Percentiles rank a stretch among this genome's conserved stretches.
These are phyloP conservation scores for Tubosaeta brunneosetosa DNA, from an alignment of 768 basidiomycete species.

Conservation along the genomic window DNA sequence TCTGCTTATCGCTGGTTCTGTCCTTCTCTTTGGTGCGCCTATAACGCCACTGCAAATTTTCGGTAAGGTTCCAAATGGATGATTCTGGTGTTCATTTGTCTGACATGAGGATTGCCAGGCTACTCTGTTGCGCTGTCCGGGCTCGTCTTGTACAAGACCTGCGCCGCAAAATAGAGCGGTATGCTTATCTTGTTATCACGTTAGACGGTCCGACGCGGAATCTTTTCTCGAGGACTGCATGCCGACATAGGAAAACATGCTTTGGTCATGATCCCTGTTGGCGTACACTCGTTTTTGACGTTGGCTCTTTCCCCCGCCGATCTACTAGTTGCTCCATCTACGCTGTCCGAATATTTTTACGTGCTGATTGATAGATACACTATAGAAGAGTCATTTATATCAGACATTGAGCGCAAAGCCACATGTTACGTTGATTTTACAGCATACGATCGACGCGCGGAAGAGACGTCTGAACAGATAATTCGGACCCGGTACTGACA, in stretches of 20 bases:
- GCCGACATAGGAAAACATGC: background rate
- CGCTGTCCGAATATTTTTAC: background rate
- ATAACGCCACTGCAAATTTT: constrained; percentile 84
- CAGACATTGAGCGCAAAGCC: background rate
- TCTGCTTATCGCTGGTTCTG: constrained; percentile 87
- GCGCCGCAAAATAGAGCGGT: constrained; percentile 48
- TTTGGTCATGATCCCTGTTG: background rate
- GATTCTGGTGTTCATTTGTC: background rate
- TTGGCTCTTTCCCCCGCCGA: no score
- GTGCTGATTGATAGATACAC: constrained; percentile 10
- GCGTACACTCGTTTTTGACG: background rate
- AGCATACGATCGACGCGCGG: background rate
- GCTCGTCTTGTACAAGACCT: constrained; percentile 80
- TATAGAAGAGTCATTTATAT: background rate
- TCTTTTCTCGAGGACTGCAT: background rate
- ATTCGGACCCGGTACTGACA: background rate
- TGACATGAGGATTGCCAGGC: constrained; percentile 39
- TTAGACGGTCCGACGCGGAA: background rate
- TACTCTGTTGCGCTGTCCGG: constrained; percentile 87
- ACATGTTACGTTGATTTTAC: background rate
- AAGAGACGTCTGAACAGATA: background rate
- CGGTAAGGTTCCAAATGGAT: constrained; percentile 39
- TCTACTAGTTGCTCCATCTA: background rate
- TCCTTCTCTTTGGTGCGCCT: constrained; percentile 73
- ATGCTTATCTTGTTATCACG: no score